These are phyloP conservation scores for Sisymbrium altissimum DNA, from an alignment of 345 rosid genomes.

Conservation along the genomic window DNA sequence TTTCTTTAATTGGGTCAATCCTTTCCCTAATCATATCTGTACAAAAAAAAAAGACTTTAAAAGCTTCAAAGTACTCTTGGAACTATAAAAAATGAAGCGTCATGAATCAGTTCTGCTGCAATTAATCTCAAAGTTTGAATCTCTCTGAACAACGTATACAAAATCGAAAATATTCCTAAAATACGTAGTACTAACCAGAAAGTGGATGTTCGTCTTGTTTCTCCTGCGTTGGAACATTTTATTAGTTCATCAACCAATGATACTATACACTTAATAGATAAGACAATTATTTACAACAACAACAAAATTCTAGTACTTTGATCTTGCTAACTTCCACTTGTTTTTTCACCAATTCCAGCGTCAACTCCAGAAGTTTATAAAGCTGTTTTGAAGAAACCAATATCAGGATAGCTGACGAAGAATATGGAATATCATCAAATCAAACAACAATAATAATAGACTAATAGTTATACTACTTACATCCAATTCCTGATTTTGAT, in stretches of 20 bases:
- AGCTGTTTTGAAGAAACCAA: conserved; percentile 41
- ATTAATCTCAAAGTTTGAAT: neutral
- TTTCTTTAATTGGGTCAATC: conserved; percentile 63
- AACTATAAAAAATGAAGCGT: neutral
- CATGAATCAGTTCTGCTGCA: neutral
- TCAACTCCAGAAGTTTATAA: conserved; percentile 69
- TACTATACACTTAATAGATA: neutral
- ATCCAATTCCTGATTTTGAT: conserved; percentile 78
- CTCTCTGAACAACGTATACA: neutral
- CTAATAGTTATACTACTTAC: conserved; percentile 44
- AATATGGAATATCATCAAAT: neutral
- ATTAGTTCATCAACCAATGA: neutral
- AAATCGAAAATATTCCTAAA: neutral
- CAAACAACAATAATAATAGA: neutral
- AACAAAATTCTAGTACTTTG: conserved; percentile 46
- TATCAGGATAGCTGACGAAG: conserved; percentile 1
- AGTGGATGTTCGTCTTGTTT: conserved; percentile 79
- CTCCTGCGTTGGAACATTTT: conserved; percentile 48
- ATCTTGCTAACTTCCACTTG: conserved; percentile 86
- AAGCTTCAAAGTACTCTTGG: too few species aligned
- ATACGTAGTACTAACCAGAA: conserved; percentile 45
- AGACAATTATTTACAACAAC: neutral
- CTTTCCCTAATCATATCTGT: conserved; percentile 83
- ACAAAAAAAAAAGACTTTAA: conserved; percentile 13
- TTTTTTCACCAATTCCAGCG: conserved; percentile 76